Evolutionary conservation across 331 rosid species (phyloP), one percentile per base, ranked within the genome.

Genomic region (Malus hybrid): DNA sequence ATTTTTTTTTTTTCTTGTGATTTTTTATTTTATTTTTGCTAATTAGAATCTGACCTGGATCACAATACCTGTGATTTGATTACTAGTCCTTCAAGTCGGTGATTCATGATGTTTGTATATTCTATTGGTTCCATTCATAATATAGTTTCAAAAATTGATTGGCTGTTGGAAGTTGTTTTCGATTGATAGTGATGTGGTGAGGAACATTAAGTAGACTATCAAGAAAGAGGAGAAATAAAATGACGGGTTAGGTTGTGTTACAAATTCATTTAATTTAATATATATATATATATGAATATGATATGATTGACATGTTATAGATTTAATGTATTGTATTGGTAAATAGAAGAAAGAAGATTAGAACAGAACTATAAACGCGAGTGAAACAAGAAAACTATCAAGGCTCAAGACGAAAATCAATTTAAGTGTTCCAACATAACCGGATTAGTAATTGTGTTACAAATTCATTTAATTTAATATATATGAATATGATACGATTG

Each of bases 91-190:
- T 29, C 63, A 11, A 70, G 87, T 80, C 90, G 89, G 85, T 73
- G 86, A 77, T 74, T 66, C 28, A 65, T 50, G 22, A 77, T 48
- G 29, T 16, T 34, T 33, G 46, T 44, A 39, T 39, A 52, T 55
- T 34, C 62, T 34, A 22, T 16, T 29, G 16, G 52, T 16, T 71
- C 73, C 29, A 20, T 33, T 71, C 77, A 0, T 73, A 24, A 55
- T 76, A 63, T 29, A 24, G 72, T 52, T 5, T 76, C 33, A 28
- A 67, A 62, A 82, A 36, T 73, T 61, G 79, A 68, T 81, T 70
- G 78, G 66, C 78, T 79, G 88, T 75, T 86, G 63, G 46, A 76
- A 71, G 78, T 83, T 67, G 77, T 85, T 82, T 72, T 86, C 5
- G 78, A 78, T 53, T 66, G 80, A 76, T 24, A 24, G 36, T 70